phyloP scores from a whole-genome alignment of 306 rosid genomes.

The Fagus sylvatica region DNA sequence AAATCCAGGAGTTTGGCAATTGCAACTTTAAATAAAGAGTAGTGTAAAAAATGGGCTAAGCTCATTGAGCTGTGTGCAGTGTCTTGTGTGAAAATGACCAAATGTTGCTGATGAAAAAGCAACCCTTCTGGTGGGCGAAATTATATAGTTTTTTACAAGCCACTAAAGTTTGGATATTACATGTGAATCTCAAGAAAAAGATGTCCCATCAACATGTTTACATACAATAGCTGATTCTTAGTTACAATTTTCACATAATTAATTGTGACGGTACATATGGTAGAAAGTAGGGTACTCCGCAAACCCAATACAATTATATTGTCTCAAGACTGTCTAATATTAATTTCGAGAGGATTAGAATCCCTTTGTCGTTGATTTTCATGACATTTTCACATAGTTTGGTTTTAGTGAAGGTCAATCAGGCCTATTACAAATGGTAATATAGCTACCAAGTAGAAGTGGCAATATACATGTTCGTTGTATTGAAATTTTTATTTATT shows the following conservation, averaged over 20 bases:
- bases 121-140: background rate
- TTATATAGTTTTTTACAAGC: background rate
- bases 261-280: background rate
- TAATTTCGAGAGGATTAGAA: no score
- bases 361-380: no score
- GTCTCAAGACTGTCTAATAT: no score
- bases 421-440: no score
- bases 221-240: background rate
- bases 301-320: no score
- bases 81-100: constrained; percentile 31
- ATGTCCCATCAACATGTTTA: background rate
- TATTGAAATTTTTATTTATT: no score
- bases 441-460: no score
- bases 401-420: no score
- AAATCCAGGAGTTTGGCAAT: constrained; percentile 22
- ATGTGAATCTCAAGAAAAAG: background rate
- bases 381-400: no score
- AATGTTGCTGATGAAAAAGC: background rate
- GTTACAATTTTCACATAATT: no score
- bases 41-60: constrained; percentile 7
- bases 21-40: constrained; percentile 8
- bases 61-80: constrained; percentile 43
- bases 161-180: background rate
- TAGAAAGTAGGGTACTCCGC: background rate
- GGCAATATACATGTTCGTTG: no score